phyloP scores from a whole-genome alignment of 1,284 basidiomycete species.

The Psilocybe mexicana region DNA sequence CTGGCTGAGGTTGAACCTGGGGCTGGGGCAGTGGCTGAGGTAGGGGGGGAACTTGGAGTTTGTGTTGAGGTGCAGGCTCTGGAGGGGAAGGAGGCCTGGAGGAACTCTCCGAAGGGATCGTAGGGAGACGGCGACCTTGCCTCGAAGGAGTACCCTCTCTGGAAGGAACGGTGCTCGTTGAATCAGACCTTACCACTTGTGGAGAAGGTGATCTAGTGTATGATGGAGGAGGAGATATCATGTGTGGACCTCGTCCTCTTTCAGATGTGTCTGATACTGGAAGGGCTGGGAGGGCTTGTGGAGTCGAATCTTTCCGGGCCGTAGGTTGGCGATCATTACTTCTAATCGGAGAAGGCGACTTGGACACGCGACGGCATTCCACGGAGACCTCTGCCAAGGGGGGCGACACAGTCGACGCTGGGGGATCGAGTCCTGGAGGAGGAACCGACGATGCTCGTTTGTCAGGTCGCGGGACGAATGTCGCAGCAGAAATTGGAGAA shows the following conservation, averaged over 20 bases:
- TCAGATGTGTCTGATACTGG: conserved; percentile 10
- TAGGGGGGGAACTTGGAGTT: not conserved
- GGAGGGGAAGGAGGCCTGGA: conserved; percentile 14
- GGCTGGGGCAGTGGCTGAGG: not conserved
- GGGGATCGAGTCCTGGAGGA: conserved; percentile 16
- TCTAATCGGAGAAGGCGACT: conserved; percentile 4
- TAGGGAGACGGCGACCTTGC: conserved; percentile 19
- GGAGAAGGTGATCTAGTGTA: conserved; percentile 14
- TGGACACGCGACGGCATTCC: conserved; percentile 9
- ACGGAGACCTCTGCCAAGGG: not conserved
- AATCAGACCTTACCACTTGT: conserved; percentile 2
- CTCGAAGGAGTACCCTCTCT: conserved; percentile 6
- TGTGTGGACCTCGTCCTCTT: conserved; percentile 16
- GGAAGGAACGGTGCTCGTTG: conserved; percentile 2
- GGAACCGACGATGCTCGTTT: conserved; percentile 18
- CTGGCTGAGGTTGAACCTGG: not conserved
- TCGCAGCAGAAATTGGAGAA: conserved; percentile 8
- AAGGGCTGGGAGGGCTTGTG: not conserved
- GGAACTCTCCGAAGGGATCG: conserved; percentile 20
- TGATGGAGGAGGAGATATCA: conserved; percentile 15
- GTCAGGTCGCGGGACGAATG: conserved; percentile 1
- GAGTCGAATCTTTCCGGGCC: not conserved
- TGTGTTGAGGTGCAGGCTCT: not conserved
- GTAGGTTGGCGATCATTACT: not conserved
- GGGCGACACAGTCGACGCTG: not conserved